Evolutionary conservation across 2,329 filamentous ascomycete species (phyloP).

Genomic region (Cladophialophora psammophila): DNA sequence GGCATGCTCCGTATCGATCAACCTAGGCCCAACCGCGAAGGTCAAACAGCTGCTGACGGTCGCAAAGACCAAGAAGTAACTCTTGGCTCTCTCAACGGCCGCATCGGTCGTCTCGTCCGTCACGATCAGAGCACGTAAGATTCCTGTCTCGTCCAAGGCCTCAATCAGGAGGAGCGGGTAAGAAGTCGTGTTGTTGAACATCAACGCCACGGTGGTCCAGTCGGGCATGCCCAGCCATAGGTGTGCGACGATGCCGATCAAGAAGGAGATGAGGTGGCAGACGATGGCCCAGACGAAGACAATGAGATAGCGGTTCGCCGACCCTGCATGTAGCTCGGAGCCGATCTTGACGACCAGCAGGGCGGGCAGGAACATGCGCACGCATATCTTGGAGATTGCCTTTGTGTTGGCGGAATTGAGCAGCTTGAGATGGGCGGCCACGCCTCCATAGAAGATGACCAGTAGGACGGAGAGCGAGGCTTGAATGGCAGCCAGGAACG

Average conservation of each 20-base stretch:
- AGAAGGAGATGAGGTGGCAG: slow-evolving; percentile 59
- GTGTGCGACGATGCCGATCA: slow-evolving; percentile 54
- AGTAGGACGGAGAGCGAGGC: slow-evolving; percentile 63
- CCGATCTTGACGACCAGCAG: slow-evolving; percentile 63
- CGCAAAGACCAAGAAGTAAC: slow-evolving; percentile 71
- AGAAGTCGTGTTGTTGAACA: slow-evolving; percentile 66
- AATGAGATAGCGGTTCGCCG: slow-evolving; percentile 57
- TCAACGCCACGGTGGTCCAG: slow-evolving; percentile 62
- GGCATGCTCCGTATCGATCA: slow-evolving; percentile 59
- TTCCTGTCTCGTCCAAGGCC: slow-evolving; percentile 63
- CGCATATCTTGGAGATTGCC: slow-evolving; percentile 61
- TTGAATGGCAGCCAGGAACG: slow-evolving; percentile 62
- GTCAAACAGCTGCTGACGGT: slow-evolving; percentile 70
- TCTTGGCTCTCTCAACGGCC: slow-evolving; percentile 66
- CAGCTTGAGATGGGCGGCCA: slow-evolving; percentile 59
- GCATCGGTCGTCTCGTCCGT: slow-evolving; percentile 53
- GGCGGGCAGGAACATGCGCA: slow-evolving; percentile 62
- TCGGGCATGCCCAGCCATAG: slow-evolving; percentile 58
- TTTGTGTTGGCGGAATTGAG: slow-evolving; percentile 58
- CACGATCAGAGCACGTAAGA: slow-evolving; percentile 59
- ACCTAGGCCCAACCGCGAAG: slow-evolving; percentile 67
- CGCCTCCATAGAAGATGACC: slow-evolving; percentile 61
- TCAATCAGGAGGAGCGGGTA: slow-evolving; percentile 61
- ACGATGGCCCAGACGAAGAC: slow-evolving; percentile 60
- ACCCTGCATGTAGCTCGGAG: slow-evolving; percentile 57